These are phyloP conservation scores for Periconia digitata DNA, from an alignment of 2,329 filamentous ascomycete genomes.

Conservation along the genomic window DNA sequence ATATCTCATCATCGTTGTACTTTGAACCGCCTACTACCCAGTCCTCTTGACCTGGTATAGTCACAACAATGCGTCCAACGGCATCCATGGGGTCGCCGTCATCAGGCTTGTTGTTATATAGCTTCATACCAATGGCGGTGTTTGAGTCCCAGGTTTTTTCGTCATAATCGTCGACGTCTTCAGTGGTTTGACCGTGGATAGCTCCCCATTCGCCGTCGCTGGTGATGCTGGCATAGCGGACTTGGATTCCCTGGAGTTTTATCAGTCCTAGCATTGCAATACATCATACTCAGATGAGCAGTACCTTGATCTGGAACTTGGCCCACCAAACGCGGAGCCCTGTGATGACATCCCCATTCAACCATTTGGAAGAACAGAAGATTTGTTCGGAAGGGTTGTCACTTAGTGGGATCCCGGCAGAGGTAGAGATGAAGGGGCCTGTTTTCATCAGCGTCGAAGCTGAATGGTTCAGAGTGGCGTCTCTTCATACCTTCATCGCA, in stretches of 20 bases:
- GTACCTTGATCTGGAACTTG: not conserved
- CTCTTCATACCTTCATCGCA: not conserved
- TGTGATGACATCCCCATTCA: constrained; percentile 1
- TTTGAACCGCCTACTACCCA: constrained; percentile 3
- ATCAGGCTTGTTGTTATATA: constrained; percentile 4
- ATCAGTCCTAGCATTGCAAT: too few relatives aligned
- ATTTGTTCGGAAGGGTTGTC: too few relatives aligned
- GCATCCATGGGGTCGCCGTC: constrained; percentile 2
- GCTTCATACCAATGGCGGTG: constrained; percentile 1
- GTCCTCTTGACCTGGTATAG: not conserved
- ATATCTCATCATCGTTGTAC: not conserved
- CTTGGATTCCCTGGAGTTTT: constrained; percentile 1
- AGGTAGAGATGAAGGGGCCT: not conserved
- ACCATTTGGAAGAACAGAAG: constrained; percentile 1
- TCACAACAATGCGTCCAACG: constrained; percentile 1
- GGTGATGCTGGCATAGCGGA: too few relatives aligned
- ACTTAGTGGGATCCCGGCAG: not conserved
- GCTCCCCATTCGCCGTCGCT: not conserved
- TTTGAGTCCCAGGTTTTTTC: not conserved
- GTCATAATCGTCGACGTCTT: not conserved
- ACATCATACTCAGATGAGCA: too few relatives aligned
- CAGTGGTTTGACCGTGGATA: not conserved
- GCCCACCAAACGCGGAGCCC: constrained; percentile 3
- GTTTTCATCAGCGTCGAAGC: not conserved
- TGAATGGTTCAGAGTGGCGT: too few relatives aligned